Base-by-base conservation (phyloP, 208 protist genomes). In the Acanthamoeba sp. region DNA sequence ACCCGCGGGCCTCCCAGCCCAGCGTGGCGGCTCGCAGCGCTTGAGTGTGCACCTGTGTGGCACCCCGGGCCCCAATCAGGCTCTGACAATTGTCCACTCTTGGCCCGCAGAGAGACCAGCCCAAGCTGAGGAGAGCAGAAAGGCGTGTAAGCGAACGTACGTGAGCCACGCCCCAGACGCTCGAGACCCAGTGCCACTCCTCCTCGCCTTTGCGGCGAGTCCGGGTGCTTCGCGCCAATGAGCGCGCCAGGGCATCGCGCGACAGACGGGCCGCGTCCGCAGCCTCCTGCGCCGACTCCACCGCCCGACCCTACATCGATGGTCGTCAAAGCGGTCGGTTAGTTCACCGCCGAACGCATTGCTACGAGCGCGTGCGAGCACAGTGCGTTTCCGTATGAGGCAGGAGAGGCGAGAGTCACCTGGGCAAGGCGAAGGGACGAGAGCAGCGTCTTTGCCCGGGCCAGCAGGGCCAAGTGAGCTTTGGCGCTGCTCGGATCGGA, bases 231-330 rank as follows among this genome's bases (percentile, higher is more conserved):
- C 73, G 32, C 24, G 73, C 4, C 42, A 24, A 4, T 5, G 40
- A 24, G 27, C 69, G 69, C 7, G 73, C 73, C 7, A 84, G 73
- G 27, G 73, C 73, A 27, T 84, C 73, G n/a, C 73, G 73, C 16
- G 73, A 84, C 42, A 84, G 10, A 0, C 73, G 73, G 27, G 73
- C 73, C 1, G 73, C 73, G 22, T 84, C 73, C 7, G 12, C 73
- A 22, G 73, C 73, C n/a, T 84, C 73, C 73, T 84, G 73, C 40
- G 73, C 73, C 42, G 73, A 84, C 18, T 45, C 73, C 73, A 52
- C 73, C 27, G 73, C 73, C 14, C 73, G 73, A 27, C 73, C 73
- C 73, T 84, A 24, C 16, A 29, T 32, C 12, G 10, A 9, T 29
- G 16, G 38, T 48, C 22, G 59, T 4, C 24, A 69, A 27, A 22